Percentiles rank a stretch among this genome's conserved stretches.
These are phyloP conservation scores for Eutrema heterophyllum DNA, from an alignment of 345 rosid species.

Conservation along the genomic window DNA sequence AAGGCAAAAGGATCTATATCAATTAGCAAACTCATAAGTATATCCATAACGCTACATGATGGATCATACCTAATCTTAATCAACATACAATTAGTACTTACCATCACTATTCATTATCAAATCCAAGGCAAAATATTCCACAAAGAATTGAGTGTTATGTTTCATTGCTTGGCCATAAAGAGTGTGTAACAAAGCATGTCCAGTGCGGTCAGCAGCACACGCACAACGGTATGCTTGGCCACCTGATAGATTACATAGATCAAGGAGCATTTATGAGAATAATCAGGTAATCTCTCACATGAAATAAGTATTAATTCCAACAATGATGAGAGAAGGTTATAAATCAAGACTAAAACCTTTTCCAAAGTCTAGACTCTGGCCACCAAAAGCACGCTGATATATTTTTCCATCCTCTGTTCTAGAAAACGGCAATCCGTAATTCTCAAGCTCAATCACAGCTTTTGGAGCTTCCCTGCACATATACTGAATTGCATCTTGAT, in stretches of 20 bases:
- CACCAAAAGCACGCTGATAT: slow-evolving; percentile 98
- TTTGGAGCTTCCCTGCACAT: slow-evolving; percentile 99
- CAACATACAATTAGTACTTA: slow-evolving; percentile 18
- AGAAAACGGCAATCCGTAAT: slow-evolving; percentile 91
- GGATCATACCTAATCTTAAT: background rate
- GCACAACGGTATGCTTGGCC: slow-evolving; percentile 99
- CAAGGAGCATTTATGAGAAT: slow-evolving; percentile 4
- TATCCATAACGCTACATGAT: too few species aligned
- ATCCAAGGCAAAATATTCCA: slow-evolving; percentile 95
- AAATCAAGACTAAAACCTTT: slow-evolving; percentile 46
- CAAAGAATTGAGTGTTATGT: slow-evolving; percentile 92
- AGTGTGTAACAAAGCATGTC: slow-evolving; percentile 92
- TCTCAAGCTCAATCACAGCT: slow-evolving; percentile 96
- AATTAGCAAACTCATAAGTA: background rate
- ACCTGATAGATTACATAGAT: slow-evolving; percentile 39
- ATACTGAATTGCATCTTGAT: slow-evolving; percentile 97
- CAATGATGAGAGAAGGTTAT: background rate
- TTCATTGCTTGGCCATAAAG: slow-evolving; percentile 99
- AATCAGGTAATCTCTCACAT: background rate
- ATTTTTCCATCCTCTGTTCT: slow-evolving; percentile 96
- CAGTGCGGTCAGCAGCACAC: slow-evolving; percentile 97
- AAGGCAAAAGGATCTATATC: background rate
- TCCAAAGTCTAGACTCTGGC: slow-evolving; percentile 95
- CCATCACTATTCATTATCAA: slow-evolving; percentile 76
- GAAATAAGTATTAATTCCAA: background rate